Base-by-base conservation (phyloP, 192 early-diverging fungal genomes). In the Pilaira anomala region DNA sequence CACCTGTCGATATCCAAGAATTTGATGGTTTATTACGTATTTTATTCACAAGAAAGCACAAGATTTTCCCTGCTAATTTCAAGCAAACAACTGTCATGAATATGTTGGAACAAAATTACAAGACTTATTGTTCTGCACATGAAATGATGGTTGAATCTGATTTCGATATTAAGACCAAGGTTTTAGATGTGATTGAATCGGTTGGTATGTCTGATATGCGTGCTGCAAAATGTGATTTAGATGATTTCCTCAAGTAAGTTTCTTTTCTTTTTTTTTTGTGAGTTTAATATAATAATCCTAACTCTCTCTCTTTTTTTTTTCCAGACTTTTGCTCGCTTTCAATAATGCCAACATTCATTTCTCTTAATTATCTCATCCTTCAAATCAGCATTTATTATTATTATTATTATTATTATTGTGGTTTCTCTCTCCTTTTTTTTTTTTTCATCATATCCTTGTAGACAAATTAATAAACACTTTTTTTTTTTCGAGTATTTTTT, bases 21-120 rank as follows among this genome's bases (percentile, higher is more conserved):
- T 99, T 93, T 88, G 97, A 99, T 80, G 97, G 97, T 22, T 67
- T 99, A 69, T 79, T 99, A 74, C 87, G 97, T 52, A 90, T 97
- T 46, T 67, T 92, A 28, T 99, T 99, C 77, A 85, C 83, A 13
- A 81, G 97, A 67, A 97, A 96, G 74, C 92, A 99, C 83, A 98
- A 95, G 71, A 77, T 79, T 0, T 72, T 96, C 33, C 73, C 87
- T 2, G 89, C 93, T 5, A 96, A 85, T 66, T 96, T 99, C 76
- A 98, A 96, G 73, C 88, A 88, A 14, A 81, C 84, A 14, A 79
- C 89, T 5, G 87, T 95, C 4, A 74, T 96, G 77, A 87, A 91
- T 62, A 91, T 97, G 85, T 76, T 97, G 24, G 94, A 96, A 66
- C 88, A 91, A 60, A 98, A 98, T 77, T 97, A 96, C 83, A 94